These are phyloP conservation scores for Tylopilus sp. DNA, from an alignment of 768 basidiomycete species.

Conservation along the genomic window DNA sequence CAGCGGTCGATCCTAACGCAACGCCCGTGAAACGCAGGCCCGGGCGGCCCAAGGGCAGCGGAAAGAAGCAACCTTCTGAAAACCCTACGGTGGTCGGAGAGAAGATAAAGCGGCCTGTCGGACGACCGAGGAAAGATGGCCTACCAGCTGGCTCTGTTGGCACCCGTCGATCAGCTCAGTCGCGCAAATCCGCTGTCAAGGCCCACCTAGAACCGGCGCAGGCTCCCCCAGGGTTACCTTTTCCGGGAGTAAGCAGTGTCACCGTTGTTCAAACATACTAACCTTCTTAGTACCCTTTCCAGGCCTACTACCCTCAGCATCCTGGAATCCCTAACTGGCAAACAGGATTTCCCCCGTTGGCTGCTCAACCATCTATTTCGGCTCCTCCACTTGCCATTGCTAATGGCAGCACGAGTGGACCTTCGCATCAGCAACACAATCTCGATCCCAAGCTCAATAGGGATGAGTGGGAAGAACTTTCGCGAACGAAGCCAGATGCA, in stretches of 20 bases:
- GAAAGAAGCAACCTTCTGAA: conserved; percentile 56
- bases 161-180: too few species aligned
- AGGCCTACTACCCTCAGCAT: conserved; percentile 33
- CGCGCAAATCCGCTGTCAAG: too few species aligned
- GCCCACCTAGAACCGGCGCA: too few species aligned
- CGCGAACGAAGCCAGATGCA: conserved; percentile 50
- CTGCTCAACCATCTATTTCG: conserved; percentile 25
- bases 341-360: conserved; percentile 27
- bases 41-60: conserved; percentile 77
- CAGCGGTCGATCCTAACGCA: conserved; percentile 26
- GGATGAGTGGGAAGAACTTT: conserved; percentile 65
- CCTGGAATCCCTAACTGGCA: conserved; percentile 31
- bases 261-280: neutral
- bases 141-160: conserved; percentile 71
- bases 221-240: conserved; percentile 28
- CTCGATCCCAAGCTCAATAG: conserved; percentile 52
- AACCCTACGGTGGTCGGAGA: conserved; percentile 38
- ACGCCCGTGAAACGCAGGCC: conserved; percentile 60
- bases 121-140: conserved; percentile 78
- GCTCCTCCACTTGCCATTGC: conserved; percentile 36
- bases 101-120: conserved; percentile 75
- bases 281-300: conserved; percentile 3
- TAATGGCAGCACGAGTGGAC: conserved; percentile 12
- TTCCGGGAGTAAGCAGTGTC: conserved; percentile 26
- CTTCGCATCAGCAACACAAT: conserved; percentile 27